phyloP scores from a whole-genome alignment of 345 rosid genomes.

The Heritiera littoralis region DNA sequence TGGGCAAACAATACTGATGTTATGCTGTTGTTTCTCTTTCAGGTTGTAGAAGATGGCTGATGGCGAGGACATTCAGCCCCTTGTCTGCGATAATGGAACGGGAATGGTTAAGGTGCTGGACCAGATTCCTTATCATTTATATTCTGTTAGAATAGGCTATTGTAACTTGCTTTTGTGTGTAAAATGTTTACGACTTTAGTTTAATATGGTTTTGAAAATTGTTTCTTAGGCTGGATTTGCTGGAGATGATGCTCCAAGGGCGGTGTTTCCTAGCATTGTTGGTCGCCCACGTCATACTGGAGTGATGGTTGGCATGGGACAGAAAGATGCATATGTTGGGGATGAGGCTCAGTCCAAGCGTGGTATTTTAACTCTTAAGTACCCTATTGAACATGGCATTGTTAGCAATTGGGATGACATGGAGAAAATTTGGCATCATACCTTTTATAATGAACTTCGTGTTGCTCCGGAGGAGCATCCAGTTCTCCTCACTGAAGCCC shows the following conservation, averaged over 20 bases:
- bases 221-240: constrained; percentile 62
- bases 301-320: constrained; percentile 77
- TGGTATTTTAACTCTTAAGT: constrained; percentile 68
- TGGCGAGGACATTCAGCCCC: constrained; percentile 36
- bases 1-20: background rate
- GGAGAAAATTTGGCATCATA: constrained; percentile 64
- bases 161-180: background rate
- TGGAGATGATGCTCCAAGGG: constrained; percentile 70
- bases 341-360: constrained; percentile 79
- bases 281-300: constrained; percentile 70
- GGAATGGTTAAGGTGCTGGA: constrained; percentile 47
- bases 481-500: constrained; percentile 72
- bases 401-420: constrained; percentile 80
- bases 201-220: background rate
- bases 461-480: constrained; percentile 85
- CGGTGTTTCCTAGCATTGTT: constrained; percentile 67
- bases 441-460: constrained; percentile 76
- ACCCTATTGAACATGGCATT: constrained; percentile 78
- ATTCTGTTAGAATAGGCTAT: background rate
- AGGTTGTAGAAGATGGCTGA: constrained; percentile 11
- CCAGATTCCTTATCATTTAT: background rate
- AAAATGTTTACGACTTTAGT: background rate
- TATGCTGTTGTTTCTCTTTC: background rate
- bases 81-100: constrained; percentile 52
- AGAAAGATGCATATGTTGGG: constrained; percentile 71